Percentiles rank a stretch among this genome's conserved stretches.
Evolutionary conservation across 1,284 basidiomycete genomes (phyloP).

Genomic region (Sanghuangporus sanghuang): DNA sequence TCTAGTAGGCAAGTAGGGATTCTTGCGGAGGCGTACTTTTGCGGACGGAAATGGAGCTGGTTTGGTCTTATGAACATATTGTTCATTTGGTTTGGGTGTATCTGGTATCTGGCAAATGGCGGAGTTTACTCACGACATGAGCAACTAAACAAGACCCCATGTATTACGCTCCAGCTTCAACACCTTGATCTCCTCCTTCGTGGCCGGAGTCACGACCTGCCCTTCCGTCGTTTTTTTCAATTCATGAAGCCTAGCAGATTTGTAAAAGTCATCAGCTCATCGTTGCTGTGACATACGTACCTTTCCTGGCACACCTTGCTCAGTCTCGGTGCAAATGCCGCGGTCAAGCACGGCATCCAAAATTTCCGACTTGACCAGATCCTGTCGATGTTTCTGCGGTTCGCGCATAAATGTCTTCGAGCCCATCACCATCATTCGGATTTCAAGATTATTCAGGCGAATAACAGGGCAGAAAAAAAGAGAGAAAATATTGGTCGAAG

Average conservation of each 20-base stretch:
- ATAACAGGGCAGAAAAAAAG: no score
- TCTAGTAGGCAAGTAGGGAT: slow-evolving; percentile 74
- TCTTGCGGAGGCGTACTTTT: slow-evolving; percentile 50
- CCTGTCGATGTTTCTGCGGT: no score
- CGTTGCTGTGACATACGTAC: slow-evolving; percentile 36
- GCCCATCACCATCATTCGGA: no score
- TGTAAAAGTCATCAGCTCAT: background rate
- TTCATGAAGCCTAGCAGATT: background rate
- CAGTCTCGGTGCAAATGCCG: background rate
- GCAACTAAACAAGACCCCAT: slow-evolving; percentile 72
- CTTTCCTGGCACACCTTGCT: slow-evolving; percentile 58
- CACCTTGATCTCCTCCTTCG: slow-evolving; percentile 50
- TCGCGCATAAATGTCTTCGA: no score
- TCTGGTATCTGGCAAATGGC: background rate
- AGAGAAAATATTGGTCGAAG: no score
- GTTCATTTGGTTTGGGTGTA: background rate
- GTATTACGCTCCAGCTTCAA: slow-evolving; percentile 65
- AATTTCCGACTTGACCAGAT: no score
- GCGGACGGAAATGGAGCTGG: slow-evolving; percentile 41
- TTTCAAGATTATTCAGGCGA: no score
- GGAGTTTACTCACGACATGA: slow-evolving; percentile 53
- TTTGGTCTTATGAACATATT: slow-evolving; percentile 55
- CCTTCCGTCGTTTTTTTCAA: background rate
- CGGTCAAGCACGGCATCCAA: no score
- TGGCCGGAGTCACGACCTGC: slow-evolving; percentile 9